Evolutionary conservation across 257 asterid genomes (phyloP), one percentile per base, ranked within the genome.

Genomic region (Eustoma russellianum): DNA sequence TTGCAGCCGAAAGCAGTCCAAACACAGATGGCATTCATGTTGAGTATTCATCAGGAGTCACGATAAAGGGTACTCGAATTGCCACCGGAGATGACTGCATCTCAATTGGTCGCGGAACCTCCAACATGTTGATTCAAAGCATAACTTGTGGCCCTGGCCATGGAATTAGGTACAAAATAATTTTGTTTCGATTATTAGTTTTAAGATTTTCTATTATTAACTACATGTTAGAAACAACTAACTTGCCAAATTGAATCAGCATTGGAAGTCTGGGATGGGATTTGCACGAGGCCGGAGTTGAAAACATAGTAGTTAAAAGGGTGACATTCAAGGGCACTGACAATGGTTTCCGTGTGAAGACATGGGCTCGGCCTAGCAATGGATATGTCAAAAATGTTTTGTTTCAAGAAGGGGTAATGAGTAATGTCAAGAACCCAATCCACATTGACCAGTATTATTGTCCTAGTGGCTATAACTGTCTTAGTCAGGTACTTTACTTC

Each of bases 1-100:
- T 41, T 15, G 83, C 91, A 6, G 54, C 73, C 0, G 62, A 48
- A 33, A 33, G 57, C 7, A 82, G 86, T 47, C 91, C 86, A 0
- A 76, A 78, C 59, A 81, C 86, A 0, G 90, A 81, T 9, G 90
- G 86, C 4, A 68, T 81, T 48, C 90, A 81, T 8, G 61, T 81
- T 0, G 73, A 68, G 38, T 18, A 57, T 9, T 81, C 90, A 8
- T 56, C 28, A 0, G 56, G 59, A 0, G 73, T 81, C 9, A 33
- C 67, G 0, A 74, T 81, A 38, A 13, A 41, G 48, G 50, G 59
- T 50, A 55, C 74, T 0, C 30, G 5, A 5, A 81, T 81, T 5
- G 63, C 73, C 16, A 81, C 89, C 0, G 83, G 83, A 0, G 82
- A 75, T 41, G 84, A 80, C 44, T 80, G 88, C 43, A 50, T 80